Evolutionary conservation across 139 green algal genomes (phyloP).

Genomic region (Chlorella vulgaris): DNA sequence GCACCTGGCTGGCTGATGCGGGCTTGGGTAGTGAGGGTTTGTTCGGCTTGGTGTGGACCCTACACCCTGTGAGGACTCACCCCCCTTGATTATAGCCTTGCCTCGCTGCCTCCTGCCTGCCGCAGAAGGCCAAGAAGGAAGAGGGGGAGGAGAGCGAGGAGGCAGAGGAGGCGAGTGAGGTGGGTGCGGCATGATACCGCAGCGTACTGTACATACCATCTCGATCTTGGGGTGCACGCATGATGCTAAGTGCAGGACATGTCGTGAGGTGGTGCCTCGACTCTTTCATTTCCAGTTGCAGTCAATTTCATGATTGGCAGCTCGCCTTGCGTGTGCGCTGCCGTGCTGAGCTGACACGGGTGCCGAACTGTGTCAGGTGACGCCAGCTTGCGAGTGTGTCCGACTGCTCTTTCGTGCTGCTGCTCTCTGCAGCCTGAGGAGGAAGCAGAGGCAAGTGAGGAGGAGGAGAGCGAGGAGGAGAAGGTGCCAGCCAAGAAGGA

Average conservation of each 20-base stretch:
- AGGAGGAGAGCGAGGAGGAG: slow-evolving; percentile 1
- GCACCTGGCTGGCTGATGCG: neutral
- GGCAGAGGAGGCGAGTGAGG: neutral
- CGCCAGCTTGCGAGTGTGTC: neutral
- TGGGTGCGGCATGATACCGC: neutral
- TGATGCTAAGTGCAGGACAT: neutral
- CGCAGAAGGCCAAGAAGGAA: slow-evolving; percentile 37
- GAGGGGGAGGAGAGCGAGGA: neutral
- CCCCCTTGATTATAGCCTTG: neutral
- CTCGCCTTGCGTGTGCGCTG: too few species aligned
- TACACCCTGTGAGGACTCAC: neutral
- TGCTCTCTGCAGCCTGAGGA: neutral
- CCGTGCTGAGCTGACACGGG: too few species aligned
- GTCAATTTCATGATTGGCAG: too few species aligned
- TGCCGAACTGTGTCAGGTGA: neutral
- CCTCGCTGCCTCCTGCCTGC: neutral
- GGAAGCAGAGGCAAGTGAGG: neutral
- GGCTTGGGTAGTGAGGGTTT: neutral
- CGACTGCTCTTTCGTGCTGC: neutral
- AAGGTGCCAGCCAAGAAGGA: neutral
- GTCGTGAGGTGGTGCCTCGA: too few species aligned
- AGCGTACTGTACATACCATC: neutral
- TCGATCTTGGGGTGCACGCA: neutral
- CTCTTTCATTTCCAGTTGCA: too few species aligned
- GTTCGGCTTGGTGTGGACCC: neutral